A percentile compares a stretch with the other conserved stretches of the same genome.
Evolutionary conservation across 2,329 filamentous ascomycete species (phyloP).

Genomic region (Aspergillus sp.): DNA sequence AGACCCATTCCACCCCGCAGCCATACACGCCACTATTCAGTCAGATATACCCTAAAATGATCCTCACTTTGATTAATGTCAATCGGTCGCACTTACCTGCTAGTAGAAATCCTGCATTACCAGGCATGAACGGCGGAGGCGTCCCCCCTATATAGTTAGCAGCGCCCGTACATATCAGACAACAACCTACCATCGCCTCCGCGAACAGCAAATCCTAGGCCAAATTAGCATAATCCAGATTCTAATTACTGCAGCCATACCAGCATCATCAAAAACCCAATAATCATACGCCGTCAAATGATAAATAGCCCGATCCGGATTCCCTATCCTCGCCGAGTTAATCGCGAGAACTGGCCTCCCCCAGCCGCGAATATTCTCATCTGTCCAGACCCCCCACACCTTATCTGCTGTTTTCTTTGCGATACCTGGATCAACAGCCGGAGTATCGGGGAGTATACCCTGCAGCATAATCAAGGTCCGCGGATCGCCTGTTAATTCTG

Average conservation of each 20-base stretch:
- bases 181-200: conserved; percentile 10
- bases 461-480: conserved; percentile 18
- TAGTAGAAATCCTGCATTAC: conserved; percentile 15
- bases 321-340: conserved; percentile 14
- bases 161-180: too few relatives aligned
- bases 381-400: conserved; percentile 13
- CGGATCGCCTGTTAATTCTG: conserved; percentile 9
- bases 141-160: conserved; percentile 5
- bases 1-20: conserved; percentile 15
- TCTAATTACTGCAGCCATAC: neutral
- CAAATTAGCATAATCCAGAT: neutral
- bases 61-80: too few relatives aligned
- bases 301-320: conserved; percentile 8
- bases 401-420: conserved; percentile 12
- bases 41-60: neutral
- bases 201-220: conserved; percentile 14
- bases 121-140: conserved; percentile 17
- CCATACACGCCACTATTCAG: conserved; percentile 15
- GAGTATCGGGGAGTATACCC: conserved; percentile 14
- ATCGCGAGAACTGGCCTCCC: conserved; percentile 16
- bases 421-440: conserved; percentile 2
- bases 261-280: conserved; percentile 19
- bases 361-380: conserved; percentile 17
- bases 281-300: conserved; percentile 16
- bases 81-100: conserved; percentile 6